These are phyloP conservation scores for Wickerhamiella brachini DNA, from an alignment of 805 yeast species.

Conservation along the genomic window DNA sequence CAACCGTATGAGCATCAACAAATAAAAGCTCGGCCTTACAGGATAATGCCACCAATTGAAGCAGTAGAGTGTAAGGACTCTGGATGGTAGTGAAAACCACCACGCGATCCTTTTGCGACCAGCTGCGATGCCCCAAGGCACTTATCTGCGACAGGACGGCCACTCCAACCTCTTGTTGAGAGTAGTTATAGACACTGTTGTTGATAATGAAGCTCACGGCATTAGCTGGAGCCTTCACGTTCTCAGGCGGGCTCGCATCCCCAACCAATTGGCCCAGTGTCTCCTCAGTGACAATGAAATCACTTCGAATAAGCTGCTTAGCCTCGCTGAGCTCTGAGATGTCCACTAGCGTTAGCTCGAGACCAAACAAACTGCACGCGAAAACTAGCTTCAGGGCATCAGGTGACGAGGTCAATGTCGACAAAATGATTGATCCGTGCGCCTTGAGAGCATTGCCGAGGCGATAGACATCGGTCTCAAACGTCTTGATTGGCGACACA, in stretches of 20 bases:
- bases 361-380: constrained; percentile 13
- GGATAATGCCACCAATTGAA: constrained; percentile 23
- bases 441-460: constrained; percentile 4
- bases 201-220: constrained; percentile 2
- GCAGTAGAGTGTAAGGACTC: constrained; percentile 17
- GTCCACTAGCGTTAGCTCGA: constrained; percentile 2
- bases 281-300: constrained; percentile 4
- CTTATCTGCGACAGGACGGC: constrained; percentile 27
- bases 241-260: background rate
- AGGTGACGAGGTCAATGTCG: constrained; percentile 7
- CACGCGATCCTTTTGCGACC: constrained; percentile 21
- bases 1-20: constrained; percentile 12
- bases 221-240: background rate
- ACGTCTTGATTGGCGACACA: constrained; percentile 1
- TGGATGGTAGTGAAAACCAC: constrained; percentile 20
- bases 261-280: background rate
- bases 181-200: constrained; percentile 3
- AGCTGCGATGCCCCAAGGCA: constrained; percentile 22
- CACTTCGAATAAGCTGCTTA: background rate
- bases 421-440: constrained; percentile 5
- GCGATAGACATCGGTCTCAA: constrained; percentile 6
- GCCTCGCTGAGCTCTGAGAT: constrained; percentile 1
- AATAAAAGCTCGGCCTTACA: constrained; percentile 12
- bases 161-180: constrained; percentile 20
- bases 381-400: constrained; percentile 14